Base-by-base conservation (phyloP, 257 asterid genomes). In the Echium plantagineum region DNA sequence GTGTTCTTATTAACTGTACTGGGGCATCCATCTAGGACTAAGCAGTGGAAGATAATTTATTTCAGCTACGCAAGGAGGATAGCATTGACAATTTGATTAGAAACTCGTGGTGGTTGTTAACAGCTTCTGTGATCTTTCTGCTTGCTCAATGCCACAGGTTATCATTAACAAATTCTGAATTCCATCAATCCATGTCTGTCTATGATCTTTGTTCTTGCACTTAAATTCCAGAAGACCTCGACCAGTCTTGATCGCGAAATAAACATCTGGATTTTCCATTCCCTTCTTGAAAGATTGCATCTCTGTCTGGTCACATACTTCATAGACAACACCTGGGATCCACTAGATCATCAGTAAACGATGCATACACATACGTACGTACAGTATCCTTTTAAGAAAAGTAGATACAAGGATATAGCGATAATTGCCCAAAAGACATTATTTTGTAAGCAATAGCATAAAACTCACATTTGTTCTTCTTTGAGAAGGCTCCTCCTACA, bases 401-500 rank as follows among this genome's bases (percentile, higher is more conserved):
- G 21, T n/a, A n/a, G 56, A 52, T 20, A 55, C 32, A 5, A 20
- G 18, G 59, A 55, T 20, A 21, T 20, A 20, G 16, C 17, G 6
- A 24, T 12, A 6, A 56, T 21, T n/a, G 10, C n/a, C 8, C 22
- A 56, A 22, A n/a, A 53, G 22, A 10, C 21, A 49, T 65, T 21
- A 9, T 3, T 48, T 51, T 19, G 9, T 26, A 10, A 66, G n/a
- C 12, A 16, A 54, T 18, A 55, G 49, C 57, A 47, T 20, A 21
- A 35, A 51, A 42, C 90, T 83, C 71, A 89, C 97, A 77, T 84
- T 81, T 83, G 55, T 82, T 82, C 69, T 75, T 89, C 42, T 81
- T 86, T 69, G 91, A 79, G 66, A 89, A 89, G 55, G 95, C 90
- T 66, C 97, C 96, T 15, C 86, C 93, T 8, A 84, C 82, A 62